Evolutionary conservation across 192 early-diverging fungal species (phyloP).

Genomic region (Coemansia sp.): DNA sequence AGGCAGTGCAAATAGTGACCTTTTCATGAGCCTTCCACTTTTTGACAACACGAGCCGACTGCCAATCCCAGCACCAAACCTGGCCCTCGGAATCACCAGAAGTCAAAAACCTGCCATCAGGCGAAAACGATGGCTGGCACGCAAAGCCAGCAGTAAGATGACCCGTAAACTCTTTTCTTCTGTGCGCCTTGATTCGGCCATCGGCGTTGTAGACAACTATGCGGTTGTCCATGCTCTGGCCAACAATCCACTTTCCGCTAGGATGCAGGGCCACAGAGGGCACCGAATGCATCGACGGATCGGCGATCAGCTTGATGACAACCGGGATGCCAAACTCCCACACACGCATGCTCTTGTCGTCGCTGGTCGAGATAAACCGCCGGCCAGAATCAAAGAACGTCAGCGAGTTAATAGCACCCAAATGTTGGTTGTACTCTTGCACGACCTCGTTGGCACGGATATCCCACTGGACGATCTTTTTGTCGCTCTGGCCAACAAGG

Average conservation of each 20-base stretch:
- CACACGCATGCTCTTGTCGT: conserved; percentile 95
- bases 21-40: conserved; percentile 92
- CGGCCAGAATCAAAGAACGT: conserved; percentile 95
- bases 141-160: conserved; percentile 97
- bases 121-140: conserved; percentile 90
- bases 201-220: conserved; percentile 86
- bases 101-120: conserved; percentile 85
- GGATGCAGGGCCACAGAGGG: conserved; percentile 89
- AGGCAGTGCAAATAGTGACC: conserved; percentile 88
- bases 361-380: conserved; percentile 92
- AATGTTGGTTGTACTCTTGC: conserved; percentile 97
- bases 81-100: conserved; percentile 91
- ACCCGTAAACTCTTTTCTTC: conserved; percentile 89
- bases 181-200: conserved; percentile 83
- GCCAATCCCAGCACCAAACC: conserved; percentile 98
- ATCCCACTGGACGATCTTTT: conserved; percentile 89
- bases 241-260: conserved; percentile 90
- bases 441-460: conserved; percentile 76
- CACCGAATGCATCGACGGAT: conserved; percentile 96
- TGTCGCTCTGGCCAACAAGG: conserved; percentile 90
- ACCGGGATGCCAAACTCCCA: conserved; percentile 99
- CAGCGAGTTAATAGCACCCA: conserved; percentile 94
- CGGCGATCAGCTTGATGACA: conserved; percentile 96
- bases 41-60: conserved; percentile 79
- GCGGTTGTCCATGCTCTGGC: conserved; percentile 95